A percentile compares a stretch with the other conserved stretches of the same genome.
phyloP scores from a whole-genome alignment of 768 basidiomycete species.

The Rhodotorula diobovata region DNA sequence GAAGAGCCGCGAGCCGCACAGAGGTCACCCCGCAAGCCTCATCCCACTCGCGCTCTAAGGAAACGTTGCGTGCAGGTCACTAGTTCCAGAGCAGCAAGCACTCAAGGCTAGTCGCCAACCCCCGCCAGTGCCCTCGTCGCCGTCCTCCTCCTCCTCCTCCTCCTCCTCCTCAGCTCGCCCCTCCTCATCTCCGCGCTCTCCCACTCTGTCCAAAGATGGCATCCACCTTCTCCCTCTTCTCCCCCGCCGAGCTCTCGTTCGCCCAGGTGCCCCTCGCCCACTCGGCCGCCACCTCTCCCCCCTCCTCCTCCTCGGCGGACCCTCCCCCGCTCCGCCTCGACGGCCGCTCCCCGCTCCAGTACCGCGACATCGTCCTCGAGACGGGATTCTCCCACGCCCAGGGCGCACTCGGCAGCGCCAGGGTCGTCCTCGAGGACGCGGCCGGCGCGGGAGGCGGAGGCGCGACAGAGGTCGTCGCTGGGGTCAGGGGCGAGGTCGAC shows the following conservation, averaged over 20 bases:
- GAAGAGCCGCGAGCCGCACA: too few relatives aligned
- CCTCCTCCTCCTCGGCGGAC: too few relatives aligned
- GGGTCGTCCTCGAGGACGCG: constrained; percentile 61
- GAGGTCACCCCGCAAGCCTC: too few relatives aligned
- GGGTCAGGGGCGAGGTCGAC: constrained; percentile 74
- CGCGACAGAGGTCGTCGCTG: constrained; percentile 73
- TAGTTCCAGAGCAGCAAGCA: neutral
- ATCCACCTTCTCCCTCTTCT: constrained; percentile 34
- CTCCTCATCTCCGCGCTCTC: neutral
- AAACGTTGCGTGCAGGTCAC: too few relatives aligned
- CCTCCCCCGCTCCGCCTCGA: constrained; percentile 65
- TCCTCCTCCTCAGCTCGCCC: neutral
- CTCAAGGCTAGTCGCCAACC: neutral
- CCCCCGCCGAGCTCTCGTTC: constrained; percentile 34
- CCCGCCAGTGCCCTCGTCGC: too few relatives aligned
- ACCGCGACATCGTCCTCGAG: constrained; percentile 65
- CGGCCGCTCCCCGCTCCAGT: constrained; percentile 65
- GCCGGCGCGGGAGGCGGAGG: constrained; percentile 56
- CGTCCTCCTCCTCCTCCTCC: neutral
- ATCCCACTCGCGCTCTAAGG: too few relatives aligned
- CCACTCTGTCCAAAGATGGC: neutral
- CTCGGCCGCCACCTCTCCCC: constrained; percentile 67
- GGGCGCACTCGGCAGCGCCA: constrained; percentile 78
- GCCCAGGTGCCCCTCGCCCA: constrained; percentile 23
- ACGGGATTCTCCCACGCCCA: constrained; percentile 63